Base-by-base conservation (phyloP, 2,329 filamentous ascomycete species). In the Colletotrichum musae region DNA sequence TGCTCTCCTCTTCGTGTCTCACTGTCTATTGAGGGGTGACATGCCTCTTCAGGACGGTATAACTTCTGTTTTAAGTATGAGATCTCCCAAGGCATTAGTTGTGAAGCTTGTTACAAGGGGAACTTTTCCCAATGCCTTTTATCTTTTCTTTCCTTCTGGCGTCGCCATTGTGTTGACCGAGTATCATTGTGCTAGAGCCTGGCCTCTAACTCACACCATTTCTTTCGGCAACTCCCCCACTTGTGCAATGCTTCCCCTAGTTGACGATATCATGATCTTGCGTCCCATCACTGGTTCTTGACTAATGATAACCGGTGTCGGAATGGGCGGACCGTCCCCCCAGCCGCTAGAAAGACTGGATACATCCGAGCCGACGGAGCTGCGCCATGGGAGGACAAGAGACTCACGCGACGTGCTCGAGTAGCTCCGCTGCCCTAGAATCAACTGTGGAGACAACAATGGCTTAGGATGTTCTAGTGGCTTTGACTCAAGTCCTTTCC, bases 261-360 rank as follows among this genome's bases (percentile, higher is more conserved):
- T 16, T 3, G 36, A 5, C 10, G 36, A n/a, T 15, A 15, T 58
- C 12, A 32, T 45, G 16, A 58, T 9, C 2, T 24, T 43, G 6
- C 21, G 21, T 13, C 32, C 52, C 9, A 50, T n/a, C 5, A 24
- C 13, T 6, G 47, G 47, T 5, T 45, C 45, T 12, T 28, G 32
- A 4, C n/a, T 52, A 7, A 45, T 39, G 13, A 60, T 15, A 1
- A 54, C 48, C 1, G 63, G 56, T n/a, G 47, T 60, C 4, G 56
- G 56, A 12, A 60, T 54, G 4, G 39, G 6, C 21, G 48, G 62
- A 5, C 63, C 63, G 10, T 64, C 56, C 5, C 48, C 56, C 63
- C 63, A 65, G 18, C 63, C 56, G 36, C 63, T 65, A 4, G 48
- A 65, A 6, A 65, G 48, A 24, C 63, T 65, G 6, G 56, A 65